Base-by-base conservation (phyloP, 2,329 filamentous ascomycete species). In the Hymenoscyphus occultus region DNA sequence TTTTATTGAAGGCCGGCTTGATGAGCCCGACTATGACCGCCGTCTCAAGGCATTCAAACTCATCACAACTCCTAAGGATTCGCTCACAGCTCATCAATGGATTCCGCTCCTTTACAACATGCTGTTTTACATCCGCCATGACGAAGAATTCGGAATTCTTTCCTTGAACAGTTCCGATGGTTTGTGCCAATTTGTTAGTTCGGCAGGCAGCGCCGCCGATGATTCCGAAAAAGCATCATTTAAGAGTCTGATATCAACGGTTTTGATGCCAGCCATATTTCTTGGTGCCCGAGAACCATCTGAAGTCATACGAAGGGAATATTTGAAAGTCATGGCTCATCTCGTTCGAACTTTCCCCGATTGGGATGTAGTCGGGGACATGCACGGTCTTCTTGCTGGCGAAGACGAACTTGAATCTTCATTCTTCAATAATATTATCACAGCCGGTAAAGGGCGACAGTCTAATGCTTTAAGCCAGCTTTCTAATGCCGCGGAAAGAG, bases 391-490 rank as follows among this genome's bases (percentile, higher is more conserved):
- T 12, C 83, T 95, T 48, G 84, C 85, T 9, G 83, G 81, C 14
- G 83, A 90, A 61, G 90, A 91, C 64, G 75, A 76, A 60, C 39
- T 74, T 39, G 74, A 76, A 72, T 86, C 87, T 12, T 91, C 91
- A 0, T 97, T 99, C 80, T 99, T 98, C 80, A 90, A 86, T 77
- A 96, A 98, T 72, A 87, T 98, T 56, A 81, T 98, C 42, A 93
- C 95, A 73, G 94, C 96, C 59, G 93, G 96, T 61, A 89, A 93
- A 42, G 89, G 95, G 66, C 88, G 92, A 69, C 91, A 96, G 72
- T 83, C 96, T 62, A 90, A 93, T 71, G 93, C 95, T 2, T 80
- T 99, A 45, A 88, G 91, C 65, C 84, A 92, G 64, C 81, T 99
- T 13, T 88, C 90, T 64, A 80, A 83, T 9, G 89, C 90, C 68